Conservation (phyloP, 2,329 filamentous ascomycete genomes). For the Ceratocystis papillata region DNA sequence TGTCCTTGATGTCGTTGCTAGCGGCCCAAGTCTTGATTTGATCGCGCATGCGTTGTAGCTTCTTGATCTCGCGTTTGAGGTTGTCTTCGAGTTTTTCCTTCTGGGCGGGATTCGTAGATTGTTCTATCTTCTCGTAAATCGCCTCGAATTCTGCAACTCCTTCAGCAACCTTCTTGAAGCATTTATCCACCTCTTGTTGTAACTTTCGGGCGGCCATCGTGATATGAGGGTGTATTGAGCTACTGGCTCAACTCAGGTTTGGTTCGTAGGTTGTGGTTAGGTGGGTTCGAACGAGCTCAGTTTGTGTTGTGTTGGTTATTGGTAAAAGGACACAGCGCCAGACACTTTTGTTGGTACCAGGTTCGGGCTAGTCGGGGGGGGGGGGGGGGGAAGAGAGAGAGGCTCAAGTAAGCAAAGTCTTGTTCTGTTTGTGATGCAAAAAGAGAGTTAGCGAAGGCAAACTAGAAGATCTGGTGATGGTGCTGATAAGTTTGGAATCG, state of each 20-base stretch:
- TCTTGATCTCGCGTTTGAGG: slow-evolving; percentile 99
- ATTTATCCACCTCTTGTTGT: slow-evolving; percentile 96
- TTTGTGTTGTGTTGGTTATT: not conserved
- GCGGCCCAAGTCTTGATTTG: slow-evolving; percentile 99
- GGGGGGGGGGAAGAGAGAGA: too few relatives aligned
- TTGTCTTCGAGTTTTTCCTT: slow-evolving; percentile 98
- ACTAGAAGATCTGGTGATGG: not conserved
- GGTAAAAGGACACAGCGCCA: not conserved
- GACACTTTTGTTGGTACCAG: not conserved
- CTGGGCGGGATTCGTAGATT: slow-evolving; percentile 82
- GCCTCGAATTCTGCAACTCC: slow-evolving; percentile 83
- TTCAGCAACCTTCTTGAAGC: slow-evolving; percentile 96
- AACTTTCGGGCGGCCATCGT: slow-evolving; percentile 92
- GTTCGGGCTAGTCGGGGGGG: not conserved
- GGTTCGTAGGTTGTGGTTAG: not conserved
- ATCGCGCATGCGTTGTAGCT: slow-evolving; percentile 90
- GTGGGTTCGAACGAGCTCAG: not conserved
- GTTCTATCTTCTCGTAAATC: slow-evolving; percentile 96
- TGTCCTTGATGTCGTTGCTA: slow-evolving; percentile 99
- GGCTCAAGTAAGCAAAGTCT: not conserved
- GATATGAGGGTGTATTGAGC: slow-evolving; percentile 27
- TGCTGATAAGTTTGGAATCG: not conserved
- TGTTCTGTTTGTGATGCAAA: not conserved
- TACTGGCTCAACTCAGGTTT: slow-evolving; percentile 23
- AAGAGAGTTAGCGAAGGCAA: not conserved